Conservation (phyloP, 2,329 filamentous ascomycete genomes). For the Fusarium oxysporum region DNA sequence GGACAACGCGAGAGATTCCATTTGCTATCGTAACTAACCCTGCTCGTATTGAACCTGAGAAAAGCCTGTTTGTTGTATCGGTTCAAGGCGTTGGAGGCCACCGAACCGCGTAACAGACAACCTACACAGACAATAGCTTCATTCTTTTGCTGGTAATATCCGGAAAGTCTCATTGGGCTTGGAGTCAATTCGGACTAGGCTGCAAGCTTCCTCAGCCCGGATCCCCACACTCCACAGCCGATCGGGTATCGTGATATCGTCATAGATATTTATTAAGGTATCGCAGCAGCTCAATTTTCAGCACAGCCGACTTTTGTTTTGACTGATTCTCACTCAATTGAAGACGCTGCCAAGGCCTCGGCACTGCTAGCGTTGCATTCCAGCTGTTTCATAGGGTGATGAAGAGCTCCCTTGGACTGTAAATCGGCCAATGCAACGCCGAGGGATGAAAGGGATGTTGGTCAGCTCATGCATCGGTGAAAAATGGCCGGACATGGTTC, state of each 20-base stretch:
- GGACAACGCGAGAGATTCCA: slow-evolving; percentile 5
- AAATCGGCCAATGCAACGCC: slow-evolving; percentile 14
- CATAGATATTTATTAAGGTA: slow-evolving; percentile 33
- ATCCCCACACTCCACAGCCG: slow-evolving; percentile 28
- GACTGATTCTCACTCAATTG: slow-evolving; percentile 6
- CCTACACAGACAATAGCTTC: slow-evolving; percentile 29
- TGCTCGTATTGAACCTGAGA: slow-evolving; percentile 10
- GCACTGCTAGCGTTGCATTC: slow-evolving; percentile 28
- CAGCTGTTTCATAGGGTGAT: slow-evolving; percentile 11
- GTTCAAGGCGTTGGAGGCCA: slow-evolving; percentile 3
- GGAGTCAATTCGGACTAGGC: slow-evolving; percentile 13
- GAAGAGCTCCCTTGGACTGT: slow-evolving; percentile 12
- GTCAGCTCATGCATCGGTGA: slow-evolving; percentile 29
- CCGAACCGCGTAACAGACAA: slow-evolving; percentile 34
- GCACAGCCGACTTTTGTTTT: slow-evolving; percentile 13
- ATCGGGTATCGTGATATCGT: slow-evolving; percentile 34
- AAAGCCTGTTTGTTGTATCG: slow-evolving; percentile 28
- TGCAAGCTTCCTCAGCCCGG: slow-evolving; percentile 6
- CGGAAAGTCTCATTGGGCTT: slow-evolving; percentile 7
- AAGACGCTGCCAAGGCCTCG: slow-evolving; percentile 36
- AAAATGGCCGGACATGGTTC: slow-evolving; percentile 16
- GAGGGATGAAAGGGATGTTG: slow-evolving; percentile 14
- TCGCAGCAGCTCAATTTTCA: slow-evolving; percentile 13
- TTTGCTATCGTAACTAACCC: slow-evolving; percentile 27
- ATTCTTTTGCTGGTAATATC: slow-evolving; percentile 8